A percentile compares a stretch with the other conserved stretches of the same genome.
Evolutionary conservation across 2,329 filamentous ascomycete genomes (phyloP).

Genomic region (Aspergillus carbonarius): DNA sequence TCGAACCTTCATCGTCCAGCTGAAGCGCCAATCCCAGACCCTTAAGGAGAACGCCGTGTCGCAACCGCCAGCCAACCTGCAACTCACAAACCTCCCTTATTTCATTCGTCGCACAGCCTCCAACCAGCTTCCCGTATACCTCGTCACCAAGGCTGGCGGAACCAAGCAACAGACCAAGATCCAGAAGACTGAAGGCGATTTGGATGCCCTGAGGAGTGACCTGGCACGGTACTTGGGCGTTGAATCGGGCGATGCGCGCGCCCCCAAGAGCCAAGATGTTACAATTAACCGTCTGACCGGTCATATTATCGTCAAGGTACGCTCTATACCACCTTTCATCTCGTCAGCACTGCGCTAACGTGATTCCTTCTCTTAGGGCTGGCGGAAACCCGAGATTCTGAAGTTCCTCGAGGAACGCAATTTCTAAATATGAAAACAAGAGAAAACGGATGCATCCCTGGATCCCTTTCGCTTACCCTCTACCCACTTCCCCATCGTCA

Average conservation of each 20-base stretch:
- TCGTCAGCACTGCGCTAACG: background rate
- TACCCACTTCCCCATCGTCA: constrained; percentile 3
- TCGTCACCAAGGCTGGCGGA: constrained; percentile 69
- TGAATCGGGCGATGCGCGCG: constrained; percentile 43
- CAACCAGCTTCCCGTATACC: constrained; percentile 75
- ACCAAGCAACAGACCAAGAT: constrained; percentile 72
- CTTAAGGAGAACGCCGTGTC: constrained; percentile 31
- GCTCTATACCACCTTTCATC: constrained; percentile 13
- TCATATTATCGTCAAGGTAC: constrained; percentile 73
- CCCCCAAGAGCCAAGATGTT: constrained; percentile 38
- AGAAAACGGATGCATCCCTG: constrained; percentile 9
- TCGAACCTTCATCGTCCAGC: constrained; percentile 39
- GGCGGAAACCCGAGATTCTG: constrained; percentile 50
- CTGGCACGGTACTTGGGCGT: constrained; percentile 61
- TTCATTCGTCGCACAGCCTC: constrained; percentile 69
- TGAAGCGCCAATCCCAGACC: constrained; percentile 38
- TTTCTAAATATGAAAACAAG: constrained; percentile 33
- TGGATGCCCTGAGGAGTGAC: constrained; percentile 62
- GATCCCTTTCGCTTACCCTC: constrained; percentile 7
- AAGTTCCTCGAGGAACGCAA: constrained; percentile 50
- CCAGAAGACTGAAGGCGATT: constrained; percentile 76
- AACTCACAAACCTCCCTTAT: constrained; percentile 59
- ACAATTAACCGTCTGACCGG: constrained; percentile 62
- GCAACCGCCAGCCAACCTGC: constrained; percentile 28
- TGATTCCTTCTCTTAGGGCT: constrained; percentile 42